A percentile compares a stretch with the other conserved stretches of the same genome.
Evolutionary conservation across 805 yeast genomes (phyloP).

Genomic region (Candida sithepensis): DNA sequence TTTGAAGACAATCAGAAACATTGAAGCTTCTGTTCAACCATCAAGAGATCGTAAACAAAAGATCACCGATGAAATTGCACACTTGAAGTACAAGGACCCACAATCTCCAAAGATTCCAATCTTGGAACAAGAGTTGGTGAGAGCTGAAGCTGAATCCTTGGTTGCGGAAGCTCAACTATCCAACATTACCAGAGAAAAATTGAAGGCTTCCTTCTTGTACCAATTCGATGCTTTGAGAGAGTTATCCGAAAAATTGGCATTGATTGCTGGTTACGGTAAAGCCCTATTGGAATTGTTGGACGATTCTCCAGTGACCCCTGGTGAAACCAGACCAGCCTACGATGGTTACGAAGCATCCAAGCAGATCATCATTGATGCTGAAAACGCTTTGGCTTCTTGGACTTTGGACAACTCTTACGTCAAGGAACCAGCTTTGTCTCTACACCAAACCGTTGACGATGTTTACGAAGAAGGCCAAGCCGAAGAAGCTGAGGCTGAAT

Average conservation of each 20-base stretch:
- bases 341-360: constrained; percentile 88
- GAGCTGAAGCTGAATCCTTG: constrained; percentile 88
- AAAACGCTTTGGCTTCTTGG: constrained; percentile 79
- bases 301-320: constrained; percentile 84
- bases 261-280: constrained; percentile 88
- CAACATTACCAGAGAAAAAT: constrained; percentile 82
- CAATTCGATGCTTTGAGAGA: constrained; percentile 85
- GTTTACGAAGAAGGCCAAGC: constrained; percentile 1
- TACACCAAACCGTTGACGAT: constrained; percentile 1
- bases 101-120: constrained; percentile 77
- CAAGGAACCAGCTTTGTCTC: constrained; percentile 60
- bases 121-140: constrained; percentile 82
- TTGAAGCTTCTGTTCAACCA: constrained; percentile 85
- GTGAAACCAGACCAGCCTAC: constrained; percentile 87
- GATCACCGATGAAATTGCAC: constrained; percentile 81
- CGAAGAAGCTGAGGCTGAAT: constrained; percentile 1
- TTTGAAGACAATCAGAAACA: constrained; percentile 75
- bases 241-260: constrained; percentile 79
- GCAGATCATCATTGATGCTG: constrained; percentile 83
- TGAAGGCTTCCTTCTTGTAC: constrained; percentile 79
- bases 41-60: constrained; percentile 82
- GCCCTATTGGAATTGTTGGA: constrained; percentile 79
- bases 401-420: constrained; percentile 80
- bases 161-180: constrained; percentile 92
- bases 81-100: constrained; percentile 81